These are phyloP conservation scores for Pseudogymnoascus sp. DNA, from an alignment of 2,329 filamentous ascomycete genomes.

Conservation along the genomic window DNA sequence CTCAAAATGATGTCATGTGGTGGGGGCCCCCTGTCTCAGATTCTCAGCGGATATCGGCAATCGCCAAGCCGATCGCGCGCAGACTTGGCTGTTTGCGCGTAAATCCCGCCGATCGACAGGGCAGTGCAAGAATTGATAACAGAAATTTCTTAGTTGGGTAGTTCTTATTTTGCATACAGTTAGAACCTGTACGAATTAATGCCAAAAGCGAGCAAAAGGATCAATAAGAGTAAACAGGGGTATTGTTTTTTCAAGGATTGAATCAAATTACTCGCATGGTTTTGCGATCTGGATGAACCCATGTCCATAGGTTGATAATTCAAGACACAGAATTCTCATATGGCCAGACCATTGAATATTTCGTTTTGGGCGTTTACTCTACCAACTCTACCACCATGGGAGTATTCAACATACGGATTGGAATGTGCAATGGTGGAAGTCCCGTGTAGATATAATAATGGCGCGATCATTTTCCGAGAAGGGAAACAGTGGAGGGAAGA, in stretches of 20 bases:
- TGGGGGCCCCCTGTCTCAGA: neutral
- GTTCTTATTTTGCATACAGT: neutral
- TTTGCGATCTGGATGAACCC: neutral
- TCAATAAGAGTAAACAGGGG: neutral
- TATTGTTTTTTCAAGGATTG: neutral
- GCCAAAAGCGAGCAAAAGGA: neutral
- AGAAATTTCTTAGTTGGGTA: neutral
- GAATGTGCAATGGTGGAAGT: neutral
- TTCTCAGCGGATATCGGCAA: neutral
- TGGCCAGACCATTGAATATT: neutral
- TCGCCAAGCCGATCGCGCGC: neutral
- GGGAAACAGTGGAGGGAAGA: neutral
- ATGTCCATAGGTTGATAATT: neutral
- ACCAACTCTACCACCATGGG: neutral
- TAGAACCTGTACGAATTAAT: neutral
- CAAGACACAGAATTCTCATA: neutral
- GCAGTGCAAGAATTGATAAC: neutral
- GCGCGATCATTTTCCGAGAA: neutral
- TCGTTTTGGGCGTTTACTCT: too few relatives aligned
- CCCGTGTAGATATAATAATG: neutral
- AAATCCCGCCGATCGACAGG: neutral
- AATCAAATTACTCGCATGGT: neutral
- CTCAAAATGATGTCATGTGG: neutral
- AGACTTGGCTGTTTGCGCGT: neutral
- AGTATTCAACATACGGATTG: neutral